Base-by-base conservation (phyloP, 2,329 filamentous ascomycete genomes). In the Stemphylium lycopersici region DNA sequence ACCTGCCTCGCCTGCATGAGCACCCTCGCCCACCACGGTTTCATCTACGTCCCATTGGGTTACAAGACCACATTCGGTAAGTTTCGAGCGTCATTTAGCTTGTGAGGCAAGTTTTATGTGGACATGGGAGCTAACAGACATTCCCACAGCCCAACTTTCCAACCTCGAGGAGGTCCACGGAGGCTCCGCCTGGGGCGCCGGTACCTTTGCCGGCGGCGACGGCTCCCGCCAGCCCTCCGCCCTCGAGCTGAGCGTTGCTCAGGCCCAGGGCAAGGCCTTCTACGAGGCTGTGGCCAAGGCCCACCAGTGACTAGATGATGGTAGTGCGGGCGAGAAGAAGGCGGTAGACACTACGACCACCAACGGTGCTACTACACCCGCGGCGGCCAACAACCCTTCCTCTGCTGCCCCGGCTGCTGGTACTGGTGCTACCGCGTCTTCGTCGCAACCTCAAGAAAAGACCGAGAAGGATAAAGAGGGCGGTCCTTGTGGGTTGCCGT, bases 31-130 rank as follows among this genome's bases (percentile, higher is more conserved):
- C 95, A 98, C 81, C 95, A 98, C 82, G 95, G 95, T 71, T 89
- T 98, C 80, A 89, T 95, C 82, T 98, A 89, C 77, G 92, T 98
- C n/a, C 95, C 95, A 43, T 83, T 98, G 49, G 95, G 95, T 51
- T 98, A 96, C 83, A 88, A 90, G 79, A 90, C 88, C 69, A 80
- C 86, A 44, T 97, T 96, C 73, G 74, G 65, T 67, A 61, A 20
- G 67, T 32, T 41, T 7, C 6, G 15, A 6, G 13, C 12, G 6
- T 31, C 24, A 8, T 16, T 4, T 11, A n/a, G 3, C 12, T n/a
- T 16, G 13, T 6, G 10, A 26, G 8, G 13, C 16, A 8, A 26
- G 16, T 29, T 29, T 7, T 3, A 29, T 26, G 6, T 29, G 26
- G 7, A 2, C 3, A 6, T 7, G 7, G 15, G 8, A 31, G 11